Evolutionary conservation across 139 green algal species (phyloP), one percentile per base, ranked within the genome.

Genomic region (Pedinophyceae sp.): DNA sequence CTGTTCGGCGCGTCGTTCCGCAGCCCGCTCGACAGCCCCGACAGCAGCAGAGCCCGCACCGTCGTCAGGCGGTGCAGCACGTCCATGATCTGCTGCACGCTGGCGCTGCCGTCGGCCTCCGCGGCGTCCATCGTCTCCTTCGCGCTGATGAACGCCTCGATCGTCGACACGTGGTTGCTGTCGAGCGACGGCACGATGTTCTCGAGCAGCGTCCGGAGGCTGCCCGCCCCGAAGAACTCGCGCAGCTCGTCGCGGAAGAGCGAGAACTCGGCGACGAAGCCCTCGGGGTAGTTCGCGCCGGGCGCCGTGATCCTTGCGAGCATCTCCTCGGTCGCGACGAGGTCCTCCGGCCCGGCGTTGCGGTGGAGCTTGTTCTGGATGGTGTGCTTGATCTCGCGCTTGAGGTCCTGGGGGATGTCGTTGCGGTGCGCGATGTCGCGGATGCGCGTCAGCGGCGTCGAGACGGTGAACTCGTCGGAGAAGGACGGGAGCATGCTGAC

Each of bases 281-380:
- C 78, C 16, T 69, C 59, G 7, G 48, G 66, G 76, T 87, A 96
- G 55, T 87, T 45, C 4, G 67, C 72, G 16, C 45, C 47, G 0
- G 26, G 17, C 2, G 59, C 58, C 7, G 70, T 79, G 24, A 96
- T 64, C 27, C 78, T 75, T 23, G 59, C 52, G 43, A 97, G 77
- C 83, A 98, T 89, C 2, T 58, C 63, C 70, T 97, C 88, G 0
- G 85, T 88, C 4, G 90, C 91, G 27, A 95, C 75, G 28, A 98
- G 70, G 70, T 98, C 90, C 65, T 98, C 89, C 0, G 90, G 89
- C 0, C 83, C 89, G 20, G 90, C 90, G 65, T 90, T 93, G 59
- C 89, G 76, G 72, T 98, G 90, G 52, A 98, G 77, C 83, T 98
- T 98, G 79, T 98, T 98, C 73, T 95, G 86, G 50, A 98, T 83